Evolutionary conservation across 345 rosid genomes (phyloP).

Genomic region (Combretum micranthum): DNA sequence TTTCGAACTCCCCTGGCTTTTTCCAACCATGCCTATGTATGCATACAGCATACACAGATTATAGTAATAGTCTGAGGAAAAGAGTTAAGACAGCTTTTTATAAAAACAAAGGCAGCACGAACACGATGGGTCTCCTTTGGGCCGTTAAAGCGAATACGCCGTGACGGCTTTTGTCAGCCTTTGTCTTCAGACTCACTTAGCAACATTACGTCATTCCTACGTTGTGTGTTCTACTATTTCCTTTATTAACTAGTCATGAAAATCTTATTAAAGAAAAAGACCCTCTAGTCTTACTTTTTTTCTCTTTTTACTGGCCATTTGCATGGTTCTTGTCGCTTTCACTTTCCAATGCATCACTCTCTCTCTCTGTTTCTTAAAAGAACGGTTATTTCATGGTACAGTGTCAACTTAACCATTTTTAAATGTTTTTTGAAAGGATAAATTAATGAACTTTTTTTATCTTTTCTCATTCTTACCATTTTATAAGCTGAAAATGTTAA

Average conservation of each 20-base stretch:
- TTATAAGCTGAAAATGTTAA: no score
- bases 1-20: neutral
- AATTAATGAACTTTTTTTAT: no score
- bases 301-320: no score
- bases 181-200: slow-evolving; percentile 10
- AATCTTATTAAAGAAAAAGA: no score
- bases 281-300: no score
- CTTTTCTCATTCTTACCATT: no score
- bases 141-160: slow-evolving; percentile 25
- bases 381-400: no score
- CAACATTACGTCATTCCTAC: slow-evolving; percentile 12
- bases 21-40: neutral
- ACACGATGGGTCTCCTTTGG: neutral
- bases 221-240: slow-evolving; percentile 17
- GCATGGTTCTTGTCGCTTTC: no score
- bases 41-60: neutral
- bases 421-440: no score
- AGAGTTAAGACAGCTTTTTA: slow-evolving; percentile 16
- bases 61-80: slow-evolving; percentile 12
- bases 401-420: no score
- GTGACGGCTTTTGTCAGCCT: slow-evolving; percentile 40
- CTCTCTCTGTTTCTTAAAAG: no score
- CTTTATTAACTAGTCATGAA: neutral
- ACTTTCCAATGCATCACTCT: no score
- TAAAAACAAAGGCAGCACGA: slow-evolving; percentile 3